Evolutionary conservation across 306 rosid species (phyloP).

Genomic region (Cicer bijugum): DNA sequence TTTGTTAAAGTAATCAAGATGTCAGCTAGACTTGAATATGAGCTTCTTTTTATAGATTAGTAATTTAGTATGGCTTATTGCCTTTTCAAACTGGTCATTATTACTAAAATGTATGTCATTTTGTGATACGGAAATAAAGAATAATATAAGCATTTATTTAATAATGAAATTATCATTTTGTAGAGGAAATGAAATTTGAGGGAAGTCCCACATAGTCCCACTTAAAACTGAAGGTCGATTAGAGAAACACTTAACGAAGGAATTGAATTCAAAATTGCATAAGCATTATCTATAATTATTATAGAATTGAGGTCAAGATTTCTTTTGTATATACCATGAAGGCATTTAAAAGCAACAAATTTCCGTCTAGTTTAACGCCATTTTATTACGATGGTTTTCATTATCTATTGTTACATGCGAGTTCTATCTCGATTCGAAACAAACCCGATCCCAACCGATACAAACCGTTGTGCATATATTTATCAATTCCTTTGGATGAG

Average conservation of each 20-base stretch:
- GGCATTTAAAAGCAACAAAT: neutral
- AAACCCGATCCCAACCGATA: neutral
- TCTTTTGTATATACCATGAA: neutral
- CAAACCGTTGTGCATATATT: neutral
- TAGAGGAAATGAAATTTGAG: neutral
- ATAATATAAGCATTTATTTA: neutral
- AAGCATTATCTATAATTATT: conserved; percentile 1
- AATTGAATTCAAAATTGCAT: neutral
- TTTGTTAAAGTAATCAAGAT: neutral
- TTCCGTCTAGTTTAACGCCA: neutral
- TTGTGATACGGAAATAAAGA: conserved; percentile 11
- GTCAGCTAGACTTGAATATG: neutral
- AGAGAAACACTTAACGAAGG: conserved; percentile 12
- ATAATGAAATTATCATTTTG: neutral
- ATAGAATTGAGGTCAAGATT: conserved; percentile 8
- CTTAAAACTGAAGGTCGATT: neutral
- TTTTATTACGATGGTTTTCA: neutral
- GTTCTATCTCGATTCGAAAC: neutral
- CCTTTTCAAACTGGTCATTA: conserved; percentile 14
- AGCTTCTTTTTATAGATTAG: conserved; percentile 3
- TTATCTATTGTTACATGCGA: neutral
- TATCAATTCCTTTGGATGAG: neutral
- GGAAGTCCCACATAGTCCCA: neutral
- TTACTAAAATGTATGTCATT: conserved; percentile 2
- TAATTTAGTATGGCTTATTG: neutral